Evolutionary conservation across 306 rosid species (phyloP), one percentile per base, ranked within the genome.

Genomic region (Delonix regia): DNA sequence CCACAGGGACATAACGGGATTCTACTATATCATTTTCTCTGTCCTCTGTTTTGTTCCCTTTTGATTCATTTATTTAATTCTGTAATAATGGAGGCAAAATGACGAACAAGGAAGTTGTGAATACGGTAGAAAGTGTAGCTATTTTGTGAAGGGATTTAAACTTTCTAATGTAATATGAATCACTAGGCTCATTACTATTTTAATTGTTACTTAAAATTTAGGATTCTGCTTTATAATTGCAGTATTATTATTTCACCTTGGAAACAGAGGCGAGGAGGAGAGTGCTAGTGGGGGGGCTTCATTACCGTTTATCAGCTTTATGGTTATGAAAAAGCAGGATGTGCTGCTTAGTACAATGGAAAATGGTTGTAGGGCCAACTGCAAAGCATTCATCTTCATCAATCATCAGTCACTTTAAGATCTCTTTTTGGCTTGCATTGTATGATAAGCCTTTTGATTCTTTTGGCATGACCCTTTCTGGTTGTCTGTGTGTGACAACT

Each of bases 101-200:
- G 42, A 15, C 56, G 49, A 34, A 28, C 53, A 69, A 72, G 42
- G 47, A 18, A 61, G 49, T 74, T 86, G 87, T 86, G 82, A 86
- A 86, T 83, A 83, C 3, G 24, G 25, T 48, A 55, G 62, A 24
- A 42, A 14, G 73, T 42, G 73, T 68, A 13, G 73, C 7, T 13
- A 13, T 68, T 24, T 24, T 42, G 10, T 1, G 9, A 6, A 24
- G 72, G 71, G 28, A 36, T 22, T 38, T n/a, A 39, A 42, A 22
- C 7, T 22, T 69, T 44, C 24, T 6, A 8, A 15, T 69, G 74
- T 69, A 47, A 45, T 45, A 47, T 69, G 51, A 38, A 13, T 36
- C 61, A 38, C 36, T 72, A 39, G 27, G 25, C 19, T 39, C 11
- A 5, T 39, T 65, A 12, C 19, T 21, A 15, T 21, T 64, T 30